Base-by-base conservation (phyloP, 257 asterid species). In the Craterostigma plantagineum region DNA sequence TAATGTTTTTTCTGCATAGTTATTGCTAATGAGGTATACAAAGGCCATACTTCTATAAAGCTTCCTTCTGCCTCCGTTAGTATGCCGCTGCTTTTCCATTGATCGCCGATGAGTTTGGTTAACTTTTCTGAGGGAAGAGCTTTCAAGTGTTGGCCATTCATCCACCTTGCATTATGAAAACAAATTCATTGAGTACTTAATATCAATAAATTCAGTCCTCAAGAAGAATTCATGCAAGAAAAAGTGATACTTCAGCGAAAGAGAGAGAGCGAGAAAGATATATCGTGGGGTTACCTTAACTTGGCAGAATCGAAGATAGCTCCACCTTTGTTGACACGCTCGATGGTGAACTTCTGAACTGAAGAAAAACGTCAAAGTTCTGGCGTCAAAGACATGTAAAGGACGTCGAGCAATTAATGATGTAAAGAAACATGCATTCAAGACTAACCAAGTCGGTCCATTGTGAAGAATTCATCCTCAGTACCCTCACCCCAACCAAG, bases 401-500 rank as follows among this genome's bases (percentile, higher is more conserved):
- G 16, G 13, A 33, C 44, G 47, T 38, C 46, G 18, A 40, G 59
- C 55, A 56, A 44, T 51, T 52, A 49, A 45, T 47, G 46, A 50
- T 48, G 61, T 48, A 55, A 38, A 34, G 42, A 51, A 16, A 10
- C 41, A 51, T 11, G 38, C 59, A 48, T 53, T 45, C 43, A 18
- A 34, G 41, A 70, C 86, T 61, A 56, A 86, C 97, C 95, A 42
- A 86, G 90, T 55, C 73, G 71, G 40, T 71, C 92, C 17, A 81
- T 91, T 56, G 84, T 62, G 72, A 63, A 86, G 64, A 86, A 86
- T 60, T 86, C 97, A 67, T 81, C 74, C 64, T 78, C 90, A 41
- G 94, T 73, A 33, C 97, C 93, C 69, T 86, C 97, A 56, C 94
- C 97, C 97, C 97, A 86, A 43, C 97, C 97, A 70, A 86, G 60